A percentile compares a stretch with the other conserved stretches of the same genome.
Evolutionary conservation across 352 stramenopile species (phyloP).

Genomic region (Globisporangium perplexum): DNA sequence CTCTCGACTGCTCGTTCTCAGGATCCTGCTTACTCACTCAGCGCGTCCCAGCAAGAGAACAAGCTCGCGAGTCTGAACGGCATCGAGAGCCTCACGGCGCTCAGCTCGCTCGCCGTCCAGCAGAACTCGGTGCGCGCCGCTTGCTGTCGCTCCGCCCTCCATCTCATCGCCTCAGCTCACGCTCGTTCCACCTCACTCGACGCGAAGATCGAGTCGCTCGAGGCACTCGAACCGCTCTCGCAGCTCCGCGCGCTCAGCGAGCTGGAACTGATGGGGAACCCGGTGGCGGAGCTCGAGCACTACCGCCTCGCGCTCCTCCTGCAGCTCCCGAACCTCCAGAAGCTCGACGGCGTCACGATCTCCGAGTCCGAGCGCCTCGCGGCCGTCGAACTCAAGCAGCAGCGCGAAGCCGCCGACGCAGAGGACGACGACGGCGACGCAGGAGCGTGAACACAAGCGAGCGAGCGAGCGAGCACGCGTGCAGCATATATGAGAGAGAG

Average conservation of each 20-base stretch:
- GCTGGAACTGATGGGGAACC: slow-evolving; percentile 48
- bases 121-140: slow-evolving; percentile 48
- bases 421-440: slow-evolving; percentile 20
- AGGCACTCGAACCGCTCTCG: slow-evolving; percentile 39
- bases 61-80: slow-evolving; percentile 49
- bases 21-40: not conserved
- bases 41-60: slow-evolving; percentile 73
- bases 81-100: slow-evolving; percentile 36
- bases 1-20: not conserved
- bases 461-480: slow-evolving; percentile 1
- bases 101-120: slow-evolving; percentile 42
- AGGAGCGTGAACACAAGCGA: slow-evolving; percentile 5
- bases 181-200: not conserved
- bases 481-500: slow-evolving; percentile 4
- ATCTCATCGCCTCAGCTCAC: too few relatives aligned
- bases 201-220: slow-evolving; percentile 43
- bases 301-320: slow-evolving; percentile 53
- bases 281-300: slow-evolving; percentile 44
- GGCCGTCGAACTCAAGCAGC: slow-evolving; percentile 50
- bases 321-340: slow-evolving; percentile 40
- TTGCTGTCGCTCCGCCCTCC: not conserved
- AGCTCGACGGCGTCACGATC: slow-evolving; percentile 49
- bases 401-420: slow-evolving; percentile 25
- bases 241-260: slow-evolving; percentile 32
- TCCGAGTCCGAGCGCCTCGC: slow-evolving; percentile 59